Conservation (phyloP, 1,284 basidiomycete species). For the Wolfiporia cocos region DNA sequence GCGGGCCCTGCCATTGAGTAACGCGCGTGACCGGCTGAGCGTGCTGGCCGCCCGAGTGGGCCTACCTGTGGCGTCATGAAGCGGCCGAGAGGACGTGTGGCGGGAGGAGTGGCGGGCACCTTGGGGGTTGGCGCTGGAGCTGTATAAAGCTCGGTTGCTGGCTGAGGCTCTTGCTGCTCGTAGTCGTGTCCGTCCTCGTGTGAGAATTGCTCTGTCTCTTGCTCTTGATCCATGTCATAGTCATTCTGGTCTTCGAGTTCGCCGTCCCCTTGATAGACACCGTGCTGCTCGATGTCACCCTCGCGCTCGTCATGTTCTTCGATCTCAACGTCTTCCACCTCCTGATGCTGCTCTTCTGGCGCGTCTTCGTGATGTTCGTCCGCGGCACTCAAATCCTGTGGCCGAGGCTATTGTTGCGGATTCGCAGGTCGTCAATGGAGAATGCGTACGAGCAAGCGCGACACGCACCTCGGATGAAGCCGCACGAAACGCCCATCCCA, state of each 20-base stretch:
- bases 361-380: conserved; percentile 18
- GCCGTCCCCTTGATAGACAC: too few species aligned
- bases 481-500: conserved; percentile 29
- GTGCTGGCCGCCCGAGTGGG: conserved; percentile 2
- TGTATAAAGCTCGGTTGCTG: conserved; percentile 5
- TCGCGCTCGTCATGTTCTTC: conserved; percentile 2
- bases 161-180: conserved; percentile 5
- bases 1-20: conserved; percentile 20
- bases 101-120: conserved; percentile 9
- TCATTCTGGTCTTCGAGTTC: conserved; percentile 8
- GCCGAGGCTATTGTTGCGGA: not conserved
- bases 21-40: conserved; percentile 12
- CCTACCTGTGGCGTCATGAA: conserved; percentile 52
- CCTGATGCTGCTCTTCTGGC: conserved; percentile 12
- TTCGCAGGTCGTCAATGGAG: too few species aligned
- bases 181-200: not conserved
- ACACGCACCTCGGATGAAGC: conserved; percentile 21
- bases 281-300: conserved; percentile 7
- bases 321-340: conserved; percentile 10
- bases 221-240: conserved; percentile 9
- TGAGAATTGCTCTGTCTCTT: conserved; percentile 6
- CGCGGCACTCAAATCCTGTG: too few species aligned
- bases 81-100: conserved; percentile 23
- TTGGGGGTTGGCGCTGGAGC: too few species aligned
- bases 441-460: too few species aligned